Evolutionary conservation across 2,329 filamentous ascomycete genomes (phyloP), one percentile per base, ranked within the genome.

Genomic region (Talaromyces funiculosus): DNA sequence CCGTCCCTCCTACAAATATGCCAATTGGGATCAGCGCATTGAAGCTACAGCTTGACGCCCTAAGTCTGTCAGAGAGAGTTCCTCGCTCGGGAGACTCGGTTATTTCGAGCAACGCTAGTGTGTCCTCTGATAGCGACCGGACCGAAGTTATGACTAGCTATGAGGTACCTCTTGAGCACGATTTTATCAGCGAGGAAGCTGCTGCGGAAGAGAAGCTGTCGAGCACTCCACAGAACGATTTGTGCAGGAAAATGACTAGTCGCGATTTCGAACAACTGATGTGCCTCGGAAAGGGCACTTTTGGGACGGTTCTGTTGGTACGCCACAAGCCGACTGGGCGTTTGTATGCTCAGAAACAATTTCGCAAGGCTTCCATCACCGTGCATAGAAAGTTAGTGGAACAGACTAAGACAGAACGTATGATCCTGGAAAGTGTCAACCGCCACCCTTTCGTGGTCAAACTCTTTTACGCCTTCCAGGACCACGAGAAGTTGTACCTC

Each of bases 371-470:
- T 0, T 96, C 92, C 8, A 80, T 99, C 57, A 91, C 92, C 0
- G 90, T 99, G 40, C 92, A 97, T 77, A 97, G 96, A 82, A 92
- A 92, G 73, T 84, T 97, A 33, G 86, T 99, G 55, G 92, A 97
- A 77, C 94, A 97, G 79, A 97, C 94, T 61, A 96, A 95, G 81
- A 97, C 93, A 2, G 94, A 99, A 78, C 89, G 94, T 54, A 87
- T 88, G 68, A 96, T 99, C 59, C 82, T 99, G 56, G 94, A 99
- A 78, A 95, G 90, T 62, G 90, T 99, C 74, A 97, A 95, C 75
- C 85, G 92, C 35, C 94, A 99, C 74, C 93, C 94, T 0, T 99
- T 99, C 72, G 92, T 99, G 53, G 94, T 99, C 65, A 97, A 97
- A 77, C 84, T 99, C 18, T 99, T 90, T 77, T 99, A 99, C 70